These are phyloP conservation scores for Cymbopogon flexuosus DNA, from an alignment of 202 grass and related monocot genomes.

Conservation along the genomic window DNA sequence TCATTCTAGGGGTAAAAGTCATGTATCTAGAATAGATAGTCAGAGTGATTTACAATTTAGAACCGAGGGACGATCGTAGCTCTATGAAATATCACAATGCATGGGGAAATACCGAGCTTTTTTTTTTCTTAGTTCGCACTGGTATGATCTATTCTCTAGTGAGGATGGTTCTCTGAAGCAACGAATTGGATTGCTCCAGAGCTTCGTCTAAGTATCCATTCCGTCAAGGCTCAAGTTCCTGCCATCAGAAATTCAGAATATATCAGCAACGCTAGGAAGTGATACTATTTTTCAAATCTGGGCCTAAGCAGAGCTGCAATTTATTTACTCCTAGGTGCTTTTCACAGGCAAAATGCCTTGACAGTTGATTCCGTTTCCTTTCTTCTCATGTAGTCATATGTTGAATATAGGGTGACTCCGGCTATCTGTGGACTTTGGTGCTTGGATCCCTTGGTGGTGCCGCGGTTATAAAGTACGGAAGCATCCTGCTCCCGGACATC, in stretches of 20 bases:
- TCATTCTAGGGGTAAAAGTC: too few relatives aligned
- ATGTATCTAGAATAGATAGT: too few relatives aligned
- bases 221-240: not conserved
- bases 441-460: conserved; percentile 69
- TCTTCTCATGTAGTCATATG: not conserved
- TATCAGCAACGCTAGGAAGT: not conserved
- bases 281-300: not conserved
- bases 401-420: conserved; percentile 47
- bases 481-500: conserved; percentile 65
- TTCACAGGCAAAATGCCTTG: too few relatives aligned
- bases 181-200: not conserved
- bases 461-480: conserved; percentile 76
- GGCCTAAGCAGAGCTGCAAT: too few relatives aligned
- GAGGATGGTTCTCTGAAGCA: not conserved
- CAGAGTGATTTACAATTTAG: too few relatives aligned
- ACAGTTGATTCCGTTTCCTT: not conserved
- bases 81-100: too few relatives aligned
- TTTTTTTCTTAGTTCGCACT: not conserved
- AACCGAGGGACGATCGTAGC: too few relatives aligned
- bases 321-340: too few relatives aligned
- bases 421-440: conserved; percentile 56
- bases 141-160: not conserved
- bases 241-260: too few relatives aligned
- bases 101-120: too few relatives aligned
- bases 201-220: not conserved